Evolutionary conservation across 495 filamentous ascomycete genomes (phyloP).

Genomic region (Hapsidospora chrysogenum): DNA sequence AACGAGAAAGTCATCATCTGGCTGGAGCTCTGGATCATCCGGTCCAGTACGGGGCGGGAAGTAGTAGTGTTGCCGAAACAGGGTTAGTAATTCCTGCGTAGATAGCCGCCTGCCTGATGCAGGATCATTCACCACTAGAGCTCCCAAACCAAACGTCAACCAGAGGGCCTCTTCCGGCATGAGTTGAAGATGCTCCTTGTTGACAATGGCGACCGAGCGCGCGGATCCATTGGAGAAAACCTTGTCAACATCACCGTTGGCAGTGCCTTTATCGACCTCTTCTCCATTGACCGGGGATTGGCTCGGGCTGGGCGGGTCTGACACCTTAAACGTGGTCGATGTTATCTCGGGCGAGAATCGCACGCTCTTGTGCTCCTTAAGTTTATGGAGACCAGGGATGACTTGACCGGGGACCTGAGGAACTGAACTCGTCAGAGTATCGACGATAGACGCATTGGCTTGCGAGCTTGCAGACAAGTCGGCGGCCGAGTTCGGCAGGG

Average conservation of each 20-base stretch:
- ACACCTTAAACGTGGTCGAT: constrained; percentile 33
- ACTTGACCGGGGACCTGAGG: too few species aligned
- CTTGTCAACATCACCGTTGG: too few species aligned
- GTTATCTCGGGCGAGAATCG: constrained; percentile 46
- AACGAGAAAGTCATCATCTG: constrained; percentile 72
- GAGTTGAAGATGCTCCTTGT: constrained; percentile 86
- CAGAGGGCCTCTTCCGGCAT: constrained; percentile 88
- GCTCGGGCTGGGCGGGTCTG: constrained; percentile 26
- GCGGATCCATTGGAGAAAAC: too few species aligned
- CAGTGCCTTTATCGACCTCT: not conserved
- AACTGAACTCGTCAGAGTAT: not conserved
- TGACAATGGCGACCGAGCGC: constrained; percentile 25
- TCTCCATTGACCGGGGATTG: constrained; percentile 1
- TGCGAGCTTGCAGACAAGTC: constrained; percentile 4
- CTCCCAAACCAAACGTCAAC: constrained; percentile 65
- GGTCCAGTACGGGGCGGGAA: constrained; percentile 36
- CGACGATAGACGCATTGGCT: not conserved
- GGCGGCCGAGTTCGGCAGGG: constrained; percentile 13
- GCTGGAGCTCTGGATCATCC: constrained; percentile 20
- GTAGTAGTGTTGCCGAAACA: constrained; percentile 52
- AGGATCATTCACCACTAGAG: constrained; percentile 47
- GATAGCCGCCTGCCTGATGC: constrained; percentile 29
- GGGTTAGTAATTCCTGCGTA: constrained; percentile 36
- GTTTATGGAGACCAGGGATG: not conserved
- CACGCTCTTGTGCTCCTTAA: constrained; percentile 38